These are phyloP conservation scores for Hirsutella minnesotensis DNA, from an alignment of 2,329 filamentous ascomycete species.

Conservation along the genomic window DNA sequence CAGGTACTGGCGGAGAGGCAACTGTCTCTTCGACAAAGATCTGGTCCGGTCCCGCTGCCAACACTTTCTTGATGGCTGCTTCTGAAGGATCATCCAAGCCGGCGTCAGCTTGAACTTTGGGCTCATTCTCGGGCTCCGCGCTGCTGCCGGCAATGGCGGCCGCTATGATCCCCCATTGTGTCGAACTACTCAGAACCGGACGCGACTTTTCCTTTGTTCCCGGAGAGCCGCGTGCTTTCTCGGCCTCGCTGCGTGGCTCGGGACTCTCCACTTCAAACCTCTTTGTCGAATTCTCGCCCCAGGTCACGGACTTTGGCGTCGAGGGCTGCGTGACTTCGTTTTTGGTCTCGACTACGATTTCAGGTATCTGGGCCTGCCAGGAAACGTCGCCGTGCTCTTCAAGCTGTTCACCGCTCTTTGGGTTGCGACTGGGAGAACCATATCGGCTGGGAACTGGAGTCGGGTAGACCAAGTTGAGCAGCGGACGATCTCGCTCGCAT, in stretches of 20 bases:
- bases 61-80: conserved; percentile 9
- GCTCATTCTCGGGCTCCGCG: conserved; percentile 22
- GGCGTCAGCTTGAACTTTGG: conserved; percentile 9
- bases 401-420: background rate
- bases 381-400: conserved; percentile 7
- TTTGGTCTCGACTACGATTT: conserved; percentile 25
- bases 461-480: conserved; percentile 49
- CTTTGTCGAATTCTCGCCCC: conserved; percentile 54
- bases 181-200: conserved; percentile 25
- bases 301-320: conserved; percentile 46
- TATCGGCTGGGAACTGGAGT: conserved; percentile 35
- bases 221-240: conserved; percentile 13
- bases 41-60: conserved; percentile 9
- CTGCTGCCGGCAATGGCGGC: conserved; percentile 34
- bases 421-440: conserved; percentile 28
- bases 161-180: conserved; percentile 40
- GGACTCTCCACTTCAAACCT: conserved; percentile 51
- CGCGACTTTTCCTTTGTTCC: conserved; percentile 17
- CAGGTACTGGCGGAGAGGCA: conserved; percentile 37
- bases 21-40: conserved; percentile 25
- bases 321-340: conserved; percentile 29
- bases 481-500: conserved; percentile 41
- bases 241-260: conserved; percentile 24
- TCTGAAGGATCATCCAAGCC: conserved; percentile 8
- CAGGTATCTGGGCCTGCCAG: conserved; percentile 15